Evolutionary conservation across 768 basidiomycete species (phyloP).

Genomic region (Galerina marginata): DNA sequence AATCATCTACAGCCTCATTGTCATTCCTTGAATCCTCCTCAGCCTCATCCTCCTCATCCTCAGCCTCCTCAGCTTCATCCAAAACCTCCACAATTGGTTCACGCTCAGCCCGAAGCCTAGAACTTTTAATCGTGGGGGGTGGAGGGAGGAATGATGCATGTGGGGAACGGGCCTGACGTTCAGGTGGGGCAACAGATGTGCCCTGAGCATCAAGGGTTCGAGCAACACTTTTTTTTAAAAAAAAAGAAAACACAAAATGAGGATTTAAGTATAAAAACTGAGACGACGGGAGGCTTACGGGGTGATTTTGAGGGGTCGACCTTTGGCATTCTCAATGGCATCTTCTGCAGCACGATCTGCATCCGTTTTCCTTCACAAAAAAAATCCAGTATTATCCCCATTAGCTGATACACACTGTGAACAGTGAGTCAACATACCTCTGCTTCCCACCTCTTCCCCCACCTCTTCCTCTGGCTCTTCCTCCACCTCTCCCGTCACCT

Average conservation of each 20-base stretch:
- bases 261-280: too few species aligned
- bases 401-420: too few species aligned
- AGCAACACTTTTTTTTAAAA: neutral
- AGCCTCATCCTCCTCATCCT: neutral
- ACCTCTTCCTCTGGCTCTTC: too few species aligned
- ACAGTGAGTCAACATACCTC: too few species aligned
- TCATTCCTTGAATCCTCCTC: neutral
- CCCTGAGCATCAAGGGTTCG: neutral
- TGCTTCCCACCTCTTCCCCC: too few species aligned
- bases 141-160: neutral
- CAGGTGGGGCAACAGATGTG: neutral
- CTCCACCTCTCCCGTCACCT: too few species aligned
- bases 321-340: neutral
- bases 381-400: too few species aligned
- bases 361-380: too few species aligned
- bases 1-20: neutral
- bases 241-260: neutral
- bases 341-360: neutral
- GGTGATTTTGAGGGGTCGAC: neutral
- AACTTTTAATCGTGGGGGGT: neutral
- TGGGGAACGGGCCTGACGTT: neutral
- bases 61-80: neutral
- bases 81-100: neutral
- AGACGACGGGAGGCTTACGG: neutral
- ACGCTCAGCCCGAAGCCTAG: neutral